Base-by-base conservation (phyloP, 306 rosid genomes). In the Trifolium dubium region DNA sequence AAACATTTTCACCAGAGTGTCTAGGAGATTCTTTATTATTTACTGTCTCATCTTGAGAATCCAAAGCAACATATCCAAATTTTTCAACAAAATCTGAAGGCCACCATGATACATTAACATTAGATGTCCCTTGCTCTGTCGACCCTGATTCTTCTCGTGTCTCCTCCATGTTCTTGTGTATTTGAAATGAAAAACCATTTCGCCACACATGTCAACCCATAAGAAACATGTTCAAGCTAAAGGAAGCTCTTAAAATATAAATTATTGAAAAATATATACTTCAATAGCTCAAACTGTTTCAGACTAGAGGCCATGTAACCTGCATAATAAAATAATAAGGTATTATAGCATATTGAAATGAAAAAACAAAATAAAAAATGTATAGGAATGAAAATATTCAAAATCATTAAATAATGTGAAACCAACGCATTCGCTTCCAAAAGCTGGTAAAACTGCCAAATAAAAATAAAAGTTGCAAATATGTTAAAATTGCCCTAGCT, bases 61-160 rank as follows among this genome's bases (percentile, higher is more conserved):
- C 92, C 89, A 95, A 85, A 74, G 92, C 87, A 84, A 86, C 93
- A 78, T 98, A 89, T 86, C 86, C 98, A 85, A 95, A 90, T 60
- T 79, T 87, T 60, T 95, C 93, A 69, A 83, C 82, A 9, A 95
- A 95, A 82, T 95, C 96, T 73, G 99, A 90, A 64, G 95, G 82
- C 99, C 98, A 90, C 96, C 98, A 92, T 17, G 93, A 87, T 74
- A 87, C 76, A 83, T 79, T 92, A 72, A 87, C 83, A 86, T 81
- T 90, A 69, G 99, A 82, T 88, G 88, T 89, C 81, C 89, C 96
- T 84, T 95, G 98, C 85, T 84, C 99, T 78, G 90, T 55, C 44
- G 89, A 80, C 86, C 93, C 96, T 77, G 87, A 85, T 83, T 86
- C 96, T 67, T 88, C 97, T 83, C 83, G 92, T 83, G 88, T 88